Evolutionary conservation across 2,329 filamentous ascomycete genomes (phyloP).

Genomic region (Trichoderma atroviride): DNA sequence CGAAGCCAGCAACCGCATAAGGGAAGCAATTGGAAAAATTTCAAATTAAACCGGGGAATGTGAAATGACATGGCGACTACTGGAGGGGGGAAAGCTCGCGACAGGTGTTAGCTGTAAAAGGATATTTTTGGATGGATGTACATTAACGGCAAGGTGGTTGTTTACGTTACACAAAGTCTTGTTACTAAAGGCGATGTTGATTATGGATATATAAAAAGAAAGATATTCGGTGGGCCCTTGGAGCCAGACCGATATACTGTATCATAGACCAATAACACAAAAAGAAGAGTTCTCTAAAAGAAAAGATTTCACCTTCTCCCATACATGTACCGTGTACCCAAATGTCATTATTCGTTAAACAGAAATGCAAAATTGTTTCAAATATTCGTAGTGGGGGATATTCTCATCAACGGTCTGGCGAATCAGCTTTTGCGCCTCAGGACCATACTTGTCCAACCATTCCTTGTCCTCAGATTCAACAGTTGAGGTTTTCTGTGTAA

Average conservation of each 20-base stretch:
- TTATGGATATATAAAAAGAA: slow-evolving; percentile 2
- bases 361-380: slow-evolving; percentile 75
- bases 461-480: slow-evolving; percentile 69
- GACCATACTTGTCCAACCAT: slow-evolving; percentile 75
- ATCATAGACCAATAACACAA: slow-evolving; percentile 21
- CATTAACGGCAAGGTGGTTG: slow-evolving; percentile 4
- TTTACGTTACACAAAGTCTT: neutral
- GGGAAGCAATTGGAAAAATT: neutral
- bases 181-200: slow-evolving; percentile 20
- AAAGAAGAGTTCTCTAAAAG: neutral
- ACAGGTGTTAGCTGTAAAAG: neutral
- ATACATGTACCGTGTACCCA: neutral
- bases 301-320: neutral
- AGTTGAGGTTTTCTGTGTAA: slow-evolving; percentile 59
- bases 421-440: slow-evolving; percentile 70
- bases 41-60: neutral
- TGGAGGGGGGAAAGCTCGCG: neutral
- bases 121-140: slow-evolving; percentile 2
- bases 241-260: slow-evolving; percentile 12
- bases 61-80: neutral
- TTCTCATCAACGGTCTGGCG: slow-evolving; percentile 72
- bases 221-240: slow-evolving; percentile 1
- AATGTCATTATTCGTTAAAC: slow-evolving; percentile 42
- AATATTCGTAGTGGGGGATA: slow-evolving; percentile 74
- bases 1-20: slow-evolving; percentile 3